phyloP scores from a whole-genome alignment of 1,284 basidiomycete species.

The Amylostereum areolatum region DNA sequence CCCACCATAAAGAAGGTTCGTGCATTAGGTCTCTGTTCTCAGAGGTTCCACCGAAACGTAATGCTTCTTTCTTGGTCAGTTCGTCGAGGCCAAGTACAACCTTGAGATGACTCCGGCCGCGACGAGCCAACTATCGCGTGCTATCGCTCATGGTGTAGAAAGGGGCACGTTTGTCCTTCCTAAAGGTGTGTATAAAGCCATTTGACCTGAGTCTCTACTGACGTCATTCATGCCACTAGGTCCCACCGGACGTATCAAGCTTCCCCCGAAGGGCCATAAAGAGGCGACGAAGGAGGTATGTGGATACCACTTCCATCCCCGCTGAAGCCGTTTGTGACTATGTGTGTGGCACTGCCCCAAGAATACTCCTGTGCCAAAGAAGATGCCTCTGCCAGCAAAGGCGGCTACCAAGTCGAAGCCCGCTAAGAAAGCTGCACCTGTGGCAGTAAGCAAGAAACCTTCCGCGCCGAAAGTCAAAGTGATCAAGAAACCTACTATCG shows the following conservation, averaged over 20 bases:
- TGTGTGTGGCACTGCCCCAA: not conserved
- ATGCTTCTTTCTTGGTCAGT: constrained; percentile 30
- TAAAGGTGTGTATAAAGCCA: constrained; percentile 43
- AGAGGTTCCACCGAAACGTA: not conserved
- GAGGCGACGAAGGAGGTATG: constrained; percentile 31
- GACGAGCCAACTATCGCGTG: constrained; percentile 63
- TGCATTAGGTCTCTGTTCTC: not conserved
- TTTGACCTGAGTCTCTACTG: not conserved
- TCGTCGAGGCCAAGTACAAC: constrained; percentile 58
- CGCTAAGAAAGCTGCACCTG: constrained; percentile 17
- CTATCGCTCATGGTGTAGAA: constrained; percentile 63
- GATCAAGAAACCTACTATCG: not conserved
- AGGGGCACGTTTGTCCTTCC: constrained; percentile 63
- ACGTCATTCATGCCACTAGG: constrained; percentile 2
- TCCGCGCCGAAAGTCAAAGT: not conserved
- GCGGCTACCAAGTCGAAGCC: constrained; percentile 5
- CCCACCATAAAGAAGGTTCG: constrained; percentile 67
- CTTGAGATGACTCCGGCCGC: constrained; percentile 55
- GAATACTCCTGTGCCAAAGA: constrained; percentile 1
- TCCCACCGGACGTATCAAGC: constrained; percentile 43
- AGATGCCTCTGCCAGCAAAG: not conserved
- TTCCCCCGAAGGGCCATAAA: constrained; percentile 25
- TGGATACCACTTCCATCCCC: not conserved
- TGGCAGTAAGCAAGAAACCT: constrained; percentile 4
- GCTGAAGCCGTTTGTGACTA: not conserved